Conservation (phyloP, 164 flowering plant species). For the Macadamia integrifolia region DNA sequence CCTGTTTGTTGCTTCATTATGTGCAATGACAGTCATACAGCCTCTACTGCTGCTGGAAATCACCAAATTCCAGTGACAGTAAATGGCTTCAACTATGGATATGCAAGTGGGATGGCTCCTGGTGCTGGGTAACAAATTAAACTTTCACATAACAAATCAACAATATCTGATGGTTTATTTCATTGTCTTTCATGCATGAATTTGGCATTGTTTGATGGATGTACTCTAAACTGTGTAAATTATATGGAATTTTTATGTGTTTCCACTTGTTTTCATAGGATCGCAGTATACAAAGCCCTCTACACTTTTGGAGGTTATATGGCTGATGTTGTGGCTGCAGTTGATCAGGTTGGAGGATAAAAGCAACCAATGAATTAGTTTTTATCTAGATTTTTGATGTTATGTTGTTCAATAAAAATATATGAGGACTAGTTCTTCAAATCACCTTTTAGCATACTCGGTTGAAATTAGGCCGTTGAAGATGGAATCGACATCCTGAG, state of each 20-base stretch:
- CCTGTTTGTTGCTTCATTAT: background rate
- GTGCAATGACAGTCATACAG: conserved; percentile 44
- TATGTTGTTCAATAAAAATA: too few species aligned
- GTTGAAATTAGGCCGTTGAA: conserved; percentile 44
- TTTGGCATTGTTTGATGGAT: background rate
- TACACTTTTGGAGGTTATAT: conserved; percentile 53
- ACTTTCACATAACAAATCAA: background rate
- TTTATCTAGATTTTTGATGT: too few species aligned
- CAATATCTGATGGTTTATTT: background rate
- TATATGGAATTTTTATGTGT: too few species aligned
- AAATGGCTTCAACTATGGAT: conserved; percentile 48
- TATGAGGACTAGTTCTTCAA: too few species aligned
- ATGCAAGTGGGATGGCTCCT: conserved; percentile 71
- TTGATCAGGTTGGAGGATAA: conserved; percentile 42
- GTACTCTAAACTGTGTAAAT: background rate
- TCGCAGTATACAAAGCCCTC: conserved; percentile 64
- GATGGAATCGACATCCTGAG: conserved; percentile 60
- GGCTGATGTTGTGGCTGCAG: conserved; percentile 65
- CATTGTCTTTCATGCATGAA: background rate
- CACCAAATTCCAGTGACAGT: conserved; percentile 31
- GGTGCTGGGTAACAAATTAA: conserved; percentile 39
- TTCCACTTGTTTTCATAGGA: conserved; percentile 21
- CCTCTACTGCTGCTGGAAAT: conserved; percentile 58
- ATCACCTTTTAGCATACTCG: background rate
- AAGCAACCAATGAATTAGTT: too few species aligned